Evolutionary conservation across 768 basidiomycete genomes (phyloP), one percentile per base, ranked within the genome.

Genomic region (Porphyrellus cyaneotinctus): DNA sequence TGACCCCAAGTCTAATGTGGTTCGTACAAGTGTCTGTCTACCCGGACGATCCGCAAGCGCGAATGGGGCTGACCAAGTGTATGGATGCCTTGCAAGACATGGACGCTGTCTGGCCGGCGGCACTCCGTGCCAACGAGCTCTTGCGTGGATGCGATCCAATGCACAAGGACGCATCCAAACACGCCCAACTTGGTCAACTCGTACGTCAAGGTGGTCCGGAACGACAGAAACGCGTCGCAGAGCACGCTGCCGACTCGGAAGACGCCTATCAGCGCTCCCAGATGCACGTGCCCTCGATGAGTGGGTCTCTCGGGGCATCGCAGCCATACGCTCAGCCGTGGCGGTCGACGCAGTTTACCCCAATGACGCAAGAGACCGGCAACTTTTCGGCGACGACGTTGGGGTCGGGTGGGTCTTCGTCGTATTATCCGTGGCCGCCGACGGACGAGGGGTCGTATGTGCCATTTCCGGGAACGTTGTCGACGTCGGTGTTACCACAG

Each of bases 51-150:
- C 86, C 87, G 15, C 88, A 88, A 62, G 84, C 85, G 6, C 75
- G 75, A 33, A 58, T 82, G 49, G 85, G 86, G 7, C 74, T 91
- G 2, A 71, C 72, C 38, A 82, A 78, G 61, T 88, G 84, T 62
- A 85, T 86, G 79, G 80, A 83, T 28, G 75, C 79, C 7, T 75
- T 91, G 26, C 72, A 75, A 47, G 75, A 74, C 20, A 87, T 91
- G 83, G 78, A 82, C 46, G 71, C 78, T 33, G 73, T 85, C 23
- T 91, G 89, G 89, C 88, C 88, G 0, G 82, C 82, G 54, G 89
- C 89, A 4, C 82, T 76, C 11, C 83, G 89, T 17, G 87, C 87
- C 6, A 75, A 83, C 46, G 84, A 87, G 62, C 81, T 91, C 18
- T 77, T 91, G 44, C 77, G 78, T 38, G 87, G 85, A 37, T 77